Conservation (phyloP, 2,329 filamentous ascomycete species). For the Pseudopyricularia javanii region DNA sequence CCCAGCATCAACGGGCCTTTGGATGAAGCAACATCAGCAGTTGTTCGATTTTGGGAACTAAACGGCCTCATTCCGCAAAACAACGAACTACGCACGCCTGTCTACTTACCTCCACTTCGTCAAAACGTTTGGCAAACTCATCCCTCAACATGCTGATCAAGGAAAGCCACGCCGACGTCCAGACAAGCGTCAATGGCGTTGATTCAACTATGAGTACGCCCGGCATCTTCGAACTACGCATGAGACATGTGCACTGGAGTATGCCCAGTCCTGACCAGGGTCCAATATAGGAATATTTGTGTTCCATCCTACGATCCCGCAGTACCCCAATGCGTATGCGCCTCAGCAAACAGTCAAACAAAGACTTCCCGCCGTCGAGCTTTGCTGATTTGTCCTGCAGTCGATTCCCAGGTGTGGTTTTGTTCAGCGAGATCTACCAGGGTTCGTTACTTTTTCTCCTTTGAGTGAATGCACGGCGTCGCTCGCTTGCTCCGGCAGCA, state of each 20-base stretch:
- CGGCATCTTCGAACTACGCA: no score
- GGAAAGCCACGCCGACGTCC: slow-evolving; percentile 38
- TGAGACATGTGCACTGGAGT: neutral
- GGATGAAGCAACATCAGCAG: neutral
- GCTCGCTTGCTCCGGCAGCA: neutral
- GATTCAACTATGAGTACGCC: slow-evolving; percentile 38
- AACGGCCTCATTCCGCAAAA: neutral
- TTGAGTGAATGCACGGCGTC: neutral
- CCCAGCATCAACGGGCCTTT: neutral
- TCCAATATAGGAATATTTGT: slow-evolving; percentile 63
- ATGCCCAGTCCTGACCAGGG: neutral
- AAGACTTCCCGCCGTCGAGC: neutral
- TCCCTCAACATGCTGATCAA: slow-evolving; percentile 35
- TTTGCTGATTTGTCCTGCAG: slow-evolving; percentile 19
- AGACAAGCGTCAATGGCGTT: slow-evolving; percentile 37
- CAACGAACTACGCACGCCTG: neutral
- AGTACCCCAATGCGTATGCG: slow-evolving; percentile 71
- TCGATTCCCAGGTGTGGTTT: slow-evolving; percentile 69
- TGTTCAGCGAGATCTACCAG: slow-evolving; percentile 95
- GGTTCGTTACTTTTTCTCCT: slow-evolving; percentile 33
- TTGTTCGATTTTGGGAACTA: neutral
- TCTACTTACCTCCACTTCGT: no score
- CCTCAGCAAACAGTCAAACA: neutral
- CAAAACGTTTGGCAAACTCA: no score
- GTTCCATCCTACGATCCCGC: slow-evolving; percentile 74